Evolutionary conservation across 768 basidiomycete species (phyloP).

Genomic region (Kwoniella shandongensis): DNA sequence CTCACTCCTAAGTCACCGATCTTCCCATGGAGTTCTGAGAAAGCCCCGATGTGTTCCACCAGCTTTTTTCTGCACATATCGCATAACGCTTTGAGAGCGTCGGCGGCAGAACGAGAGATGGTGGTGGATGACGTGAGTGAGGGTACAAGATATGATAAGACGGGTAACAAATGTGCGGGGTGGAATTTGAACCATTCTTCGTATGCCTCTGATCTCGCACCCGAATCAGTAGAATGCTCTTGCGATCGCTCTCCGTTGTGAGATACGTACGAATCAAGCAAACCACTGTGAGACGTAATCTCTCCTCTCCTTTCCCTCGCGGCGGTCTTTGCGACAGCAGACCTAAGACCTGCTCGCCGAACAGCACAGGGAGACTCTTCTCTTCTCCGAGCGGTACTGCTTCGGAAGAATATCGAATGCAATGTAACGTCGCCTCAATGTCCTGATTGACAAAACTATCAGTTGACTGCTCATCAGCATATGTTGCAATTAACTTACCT

Average conservation of each 20-base stretch:
- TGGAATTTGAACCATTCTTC: slow-evolving; percentile 55
- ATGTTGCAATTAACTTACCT: slow-evolving; percentile 58
- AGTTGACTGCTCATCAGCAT: neutral
- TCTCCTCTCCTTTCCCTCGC: slow-evolving; percentile 54
- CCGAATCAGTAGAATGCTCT: too few relatives aligned
- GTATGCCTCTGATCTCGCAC: slow-evolving; percentile 44
- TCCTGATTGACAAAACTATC: slow-evolving; percentile 59
- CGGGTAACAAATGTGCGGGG: slow-evolving; percentile 64
- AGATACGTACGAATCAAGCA: slow-evolving; percentile 67
- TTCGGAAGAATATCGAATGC: slow-evolving; percentile 82
- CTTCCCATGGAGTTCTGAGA: slow-evolving; percentile 77
- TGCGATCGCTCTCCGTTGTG: neutral
- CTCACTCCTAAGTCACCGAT: slow-evolving; percentile 72
- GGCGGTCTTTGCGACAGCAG: slow-evolving; percentile 57
- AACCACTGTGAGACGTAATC: slow-evolving; percentile 72
- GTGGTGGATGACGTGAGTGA: slow-evolving; percentile 52
- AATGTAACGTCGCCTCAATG: slow-evolving; percentile 82
- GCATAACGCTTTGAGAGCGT: slow-evolving; percentile 79
- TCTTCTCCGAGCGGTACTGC: slow-evolving; percentile 67
- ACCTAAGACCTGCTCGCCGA: slow-evolving; percentile 70
- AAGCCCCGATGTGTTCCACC: slow-evolving; percentile 78
- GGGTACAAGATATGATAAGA: slow-evolving; percentile 66
- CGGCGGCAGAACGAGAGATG: slow-evolving; percentile 64
- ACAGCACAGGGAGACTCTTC: slow-evolving; percentile 57
- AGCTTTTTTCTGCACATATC: slow-evolving; percentile 84